phyloP scores from a whole-genome alignment of 1,284 basidiomycete genomes.

The Cutaneotrichosporon cyanovorans region DNA sequence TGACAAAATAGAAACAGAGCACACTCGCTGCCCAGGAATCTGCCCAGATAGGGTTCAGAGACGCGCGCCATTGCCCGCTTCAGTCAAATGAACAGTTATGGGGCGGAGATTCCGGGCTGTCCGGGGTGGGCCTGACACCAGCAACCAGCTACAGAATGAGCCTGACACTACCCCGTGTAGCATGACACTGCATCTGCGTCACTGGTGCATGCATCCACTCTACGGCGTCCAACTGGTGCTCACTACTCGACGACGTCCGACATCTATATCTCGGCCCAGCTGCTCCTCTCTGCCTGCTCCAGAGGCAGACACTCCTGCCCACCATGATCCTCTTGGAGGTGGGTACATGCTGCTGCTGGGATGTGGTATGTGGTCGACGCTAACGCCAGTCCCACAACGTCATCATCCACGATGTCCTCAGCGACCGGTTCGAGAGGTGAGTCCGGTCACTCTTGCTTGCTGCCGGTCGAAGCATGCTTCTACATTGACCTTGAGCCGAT shows the following conservation, averaged over 20 bases:
- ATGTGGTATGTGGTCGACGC: too few species aligned
- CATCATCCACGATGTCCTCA: slow-evolving; percentile 83
- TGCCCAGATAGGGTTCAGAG: too few species aligned
- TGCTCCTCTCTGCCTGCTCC: too few species aligned
- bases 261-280: too few species aligned
- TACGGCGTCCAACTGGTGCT: neutral
- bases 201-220: neutral
- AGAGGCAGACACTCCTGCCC: too few species aligned
- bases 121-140: neutral
- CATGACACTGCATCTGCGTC: slow-evolving; percentile 1
- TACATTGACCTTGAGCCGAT: neutral
- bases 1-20: too few species aligned
- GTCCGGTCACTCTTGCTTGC: too few species aligned
- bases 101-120: too few species aligned
- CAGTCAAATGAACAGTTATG: too few species aligned
- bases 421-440: slow-evolving; percentile 83
- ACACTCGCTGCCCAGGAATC: too few species aligned
- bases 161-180: neutral
- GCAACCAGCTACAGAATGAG: neutral
- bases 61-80: too few species aligned
- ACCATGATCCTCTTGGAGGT: slow-evolving; percentile 67
- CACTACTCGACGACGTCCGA: neutral
- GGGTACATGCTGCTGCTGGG: too few species aligned
- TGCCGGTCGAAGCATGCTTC: neutral
- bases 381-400: slow-evolving; percentile 68